Conservation (phyloP, 1,139 yeast species). For the Taphrina betulina region DNA sequence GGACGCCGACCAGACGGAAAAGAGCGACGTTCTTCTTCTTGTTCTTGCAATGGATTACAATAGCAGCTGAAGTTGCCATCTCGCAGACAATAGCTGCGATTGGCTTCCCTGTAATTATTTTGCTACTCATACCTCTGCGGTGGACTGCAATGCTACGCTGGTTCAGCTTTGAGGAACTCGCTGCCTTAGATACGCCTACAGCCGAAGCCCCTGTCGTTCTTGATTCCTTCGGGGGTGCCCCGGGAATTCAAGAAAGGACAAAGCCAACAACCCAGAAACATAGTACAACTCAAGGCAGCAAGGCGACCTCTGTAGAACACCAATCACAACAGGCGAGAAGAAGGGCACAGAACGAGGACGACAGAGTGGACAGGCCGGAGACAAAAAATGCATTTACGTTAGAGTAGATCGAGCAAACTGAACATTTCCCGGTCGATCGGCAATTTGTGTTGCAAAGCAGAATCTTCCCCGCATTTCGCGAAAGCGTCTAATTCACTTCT, state of each 20-base stretch:
- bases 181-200: conserved; percentile 67
- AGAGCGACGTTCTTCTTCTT: conserved; percentile 57
- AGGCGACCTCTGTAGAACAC: neutral
- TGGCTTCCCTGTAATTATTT: conserved; percentile 85
- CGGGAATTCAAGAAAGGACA: conserved; percentile 15
- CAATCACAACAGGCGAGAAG: no score
- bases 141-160: conserved; percentile 55
- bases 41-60: conserved; percentile 61
- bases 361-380: neutral
- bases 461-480: no score
- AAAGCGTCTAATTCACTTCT: no score
- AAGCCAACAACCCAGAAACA: neutral
- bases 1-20: conserved; percentile 41
- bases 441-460: no score
- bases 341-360: neutral
- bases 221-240: conserved; percentile 37
- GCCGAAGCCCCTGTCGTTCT: conserved; percentile 59
- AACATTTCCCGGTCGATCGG: no score
- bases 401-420: conserved; percentile 3
- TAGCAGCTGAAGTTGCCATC: conserved; percentile 74
- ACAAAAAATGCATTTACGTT: conserved; percentile 3
- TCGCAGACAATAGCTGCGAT: conserved; percentile 88
- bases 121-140: conserved; percentile 52
- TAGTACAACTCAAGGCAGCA: neutral
- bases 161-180: conserved; percentile 63